Evolutionary conservation across 257 asterid genomes (phyloP).

Genomic region (Linaria vulgaris): DNA sequence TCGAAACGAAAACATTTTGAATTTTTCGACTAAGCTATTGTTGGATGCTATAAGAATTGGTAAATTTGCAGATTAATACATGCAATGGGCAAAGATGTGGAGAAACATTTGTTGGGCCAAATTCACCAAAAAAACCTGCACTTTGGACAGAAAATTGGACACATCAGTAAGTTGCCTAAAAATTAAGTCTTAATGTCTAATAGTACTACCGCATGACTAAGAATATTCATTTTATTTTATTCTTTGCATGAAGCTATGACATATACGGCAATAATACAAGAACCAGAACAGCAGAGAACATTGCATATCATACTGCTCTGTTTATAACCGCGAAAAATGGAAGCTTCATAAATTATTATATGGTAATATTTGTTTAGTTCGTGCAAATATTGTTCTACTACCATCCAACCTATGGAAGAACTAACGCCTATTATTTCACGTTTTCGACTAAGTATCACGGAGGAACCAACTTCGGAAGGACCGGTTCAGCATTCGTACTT

Average conservation of each 20-base stretch:
- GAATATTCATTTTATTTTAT: too few relatives aligned
- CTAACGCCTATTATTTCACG: too few relatives aligned
- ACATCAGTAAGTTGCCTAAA: slow-evolving; percentile 55
- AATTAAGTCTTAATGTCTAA: background rate
- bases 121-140: slow-evolving; percentile 85
- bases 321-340: slow-evolving; percentile 82
- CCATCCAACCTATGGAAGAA: too few relatives aligned
- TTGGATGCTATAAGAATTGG: background rate
- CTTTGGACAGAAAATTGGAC: slow-evolving; percentile 99
- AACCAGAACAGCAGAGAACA: slow-evolving; percentile 52
- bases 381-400: background rate
- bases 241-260: slow-evolving; percentile 49
- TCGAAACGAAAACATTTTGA: too few relatives aligned
- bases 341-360: slow-evolving; percentile 83
- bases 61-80: slow-evolving; percentile 67
- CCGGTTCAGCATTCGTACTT: slow-evolving; percentile 41
- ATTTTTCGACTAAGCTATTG: background rate
- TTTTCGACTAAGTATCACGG: slow-evolving; percentile 61
- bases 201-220: background rate
- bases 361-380: slow-evolving; percentile 41
- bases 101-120: slow-evolving; percentile 86
- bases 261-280: slow-evolving; percentile 55
- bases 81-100: slow-evolving; percentile 87
- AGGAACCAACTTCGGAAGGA: slow-evolving; percentile 88
- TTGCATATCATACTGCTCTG: slow-evolving; percentile 70